phyloP scores from a whole-genome alignment of 2,329 filamentous ascomycete species.

The Westerdykella ornata region DNA sequence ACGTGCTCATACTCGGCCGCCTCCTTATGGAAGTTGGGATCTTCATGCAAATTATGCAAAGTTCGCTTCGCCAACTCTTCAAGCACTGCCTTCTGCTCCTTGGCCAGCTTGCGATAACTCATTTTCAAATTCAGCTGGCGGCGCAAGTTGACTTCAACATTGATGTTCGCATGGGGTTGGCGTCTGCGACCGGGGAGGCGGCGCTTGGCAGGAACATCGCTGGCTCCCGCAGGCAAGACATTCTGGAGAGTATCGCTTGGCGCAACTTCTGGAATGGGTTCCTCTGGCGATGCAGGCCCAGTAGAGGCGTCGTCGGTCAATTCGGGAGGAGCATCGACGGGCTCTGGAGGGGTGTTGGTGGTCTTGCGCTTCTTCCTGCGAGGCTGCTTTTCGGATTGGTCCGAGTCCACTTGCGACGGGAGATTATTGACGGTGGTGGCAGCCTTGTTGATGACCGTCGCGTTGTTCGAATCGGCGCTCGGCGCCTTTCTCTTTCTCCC shows the following conservation, averaged over 20 bases:
- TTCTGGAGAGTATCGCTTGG: slow-evolving; percentile 29
- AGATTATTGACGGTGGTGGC: slow-evolving; percentile 26
- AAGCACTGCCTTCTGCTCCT: slow-evolving; percentile 57
- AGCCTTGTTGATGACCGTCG: slow-evolving; percentile 27
- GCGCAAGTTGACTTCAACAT: slow-evolving; percentile 43
- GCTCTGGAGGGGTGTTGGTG: slow-evolving; percentile 21
- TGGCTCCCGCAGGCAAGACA: slow-evolving; percentile 28
- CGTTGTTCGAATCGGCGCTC: slow-evolving; percentile 11
- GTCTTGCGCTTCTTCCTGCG: slow-evolving; percentile 33
- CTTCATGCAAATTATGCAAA: slow-evolving; percentile 51
- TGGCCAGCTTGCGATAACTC: slow-evolving; percentile 56
- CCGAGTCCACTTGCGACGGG: slow-evolving; percentile 9
- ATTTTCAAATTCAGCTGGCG: slow-evolving; percentile 62
- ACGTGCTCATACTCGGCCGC: slow-evolving; percentile 50
- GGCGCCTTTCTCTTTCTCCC: slow-evolving; percentile 32
- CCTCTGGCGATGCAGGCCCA: slow-evolving; percentile 32
- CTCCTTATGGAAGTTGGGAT: slow-evolving; percentile 49
- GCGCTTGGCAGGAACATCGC: slow-evolving; percentile 35
- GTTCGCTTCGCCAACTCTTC: slow-evolving; percentile 59
- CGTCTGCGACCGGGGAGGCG: slow-evolving; percentile 41
- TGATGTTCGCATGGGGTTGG: slow-evolving; percentile 42
- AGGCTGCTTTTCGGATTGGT: slow-evolving; percentile 31
- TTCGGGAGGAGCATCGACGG: slow-evolving; percentile 29
- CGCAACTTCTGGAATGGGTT: slow-evolving; percentile 26
- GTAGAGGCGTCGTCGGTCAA: slow-evolving; percentile 32